These are phyloP conservation scores for Spergularia marina DNA, from an alignment of 148 eudicot species.

Conservation along the genomic window DNA sequence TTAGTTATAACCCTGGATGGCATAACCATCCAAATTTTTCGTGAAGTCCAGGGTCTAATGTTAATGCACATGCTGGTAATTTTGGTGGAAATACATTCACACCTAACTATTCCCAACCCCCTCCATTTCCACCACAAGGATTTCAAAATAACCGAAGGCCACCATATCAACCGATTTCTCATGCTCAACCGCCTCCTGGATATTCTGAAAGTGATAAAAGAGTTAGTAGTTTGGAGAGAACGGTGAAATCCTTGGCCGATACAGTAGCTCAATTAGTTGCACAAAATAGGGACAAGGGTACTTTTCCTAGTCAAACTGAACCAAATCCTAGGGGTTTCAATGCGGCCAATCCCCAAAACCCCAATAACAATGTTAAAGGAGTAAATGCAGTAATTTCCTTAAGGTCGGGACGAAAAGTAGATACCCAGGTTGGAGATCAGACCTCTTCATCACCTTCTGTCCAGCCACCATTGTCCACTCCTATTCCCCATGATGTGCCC, in stretches of 20 bases:
- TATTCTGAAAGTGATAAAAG: background rate
- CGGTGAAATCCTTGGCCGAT: background rate
- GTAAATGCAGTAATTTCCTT: background rate
- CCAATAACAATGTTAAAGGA: background rate
- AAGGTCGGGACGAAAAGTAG: background rate
- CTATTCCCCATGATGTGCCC: no score
- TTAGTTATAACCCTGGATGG: background rate
- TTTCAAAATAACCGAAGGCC: background rate
- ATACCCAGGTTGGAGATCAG: background rate
- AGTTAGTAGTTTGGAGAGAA: background rate
- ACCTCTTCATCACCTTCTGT: no score
- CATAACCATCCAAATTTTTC: background rate
- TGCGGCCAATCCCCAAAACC: background rate
- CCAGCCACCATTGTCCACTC: no score
- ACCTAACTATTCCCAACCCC: background rate
- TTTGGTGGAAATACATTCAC: background rate
- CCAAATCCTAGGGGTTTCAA: background rate
- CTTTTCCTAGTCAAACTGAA: slow-evolving; percentile 2
- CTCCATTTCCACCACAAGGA: background rate
- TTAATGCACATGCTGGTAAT: background rate
- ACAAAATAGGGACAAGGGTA: background rate
- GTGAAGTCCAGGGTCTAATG: background rate
- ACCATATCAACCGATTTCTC: background rate
- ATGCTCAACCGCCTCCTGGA: no score
- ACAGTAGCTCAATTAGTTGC: background rate